A percentile compares a stretch with the other conserved stretches of the same genome.
These are phyloP conservation scores for Zygosaccharomyces pseudobailii DNA, from an alignment of 1,139 yeast genomes.

Conservation along the genomic window DNA sequence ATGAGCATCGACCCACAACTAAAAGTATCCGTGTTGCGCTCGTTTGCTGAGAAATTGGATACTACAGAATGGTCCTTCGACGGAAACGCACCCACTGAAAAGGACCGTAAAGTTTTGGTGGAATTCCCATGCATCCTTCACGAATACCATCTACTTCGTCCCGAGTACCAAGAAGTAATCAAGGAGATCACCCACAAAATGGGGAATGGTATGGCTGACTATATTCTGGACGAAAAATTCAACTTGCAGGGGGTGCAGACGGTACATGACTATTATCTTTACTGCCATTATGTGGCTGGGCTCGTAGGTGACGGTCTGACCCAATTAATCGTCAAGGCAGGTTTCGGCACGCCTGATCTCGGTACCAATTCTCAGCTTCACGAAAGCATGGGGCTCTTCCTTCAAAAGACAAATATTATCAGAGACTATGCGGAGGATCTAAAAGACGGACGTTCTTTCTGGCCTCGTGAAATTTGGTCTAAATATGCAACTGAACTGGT, in stretches of 20 bases:
- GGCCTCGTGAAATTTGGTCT: constrained; percentile 94
- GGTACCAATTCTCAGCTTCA: constrained; percentile 54
- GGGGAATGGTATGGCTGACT: constrained; percentile 99
- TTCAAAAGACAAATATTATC: constrained; percentile 92
- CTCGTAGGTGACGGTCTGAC: constrained; percentile 95
- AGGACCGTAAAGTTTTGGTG: constrained; percentile 72
- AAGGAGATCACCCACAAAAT: constrained; percentile 71
- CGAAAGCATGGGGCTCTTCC: constrained; percentile 89
- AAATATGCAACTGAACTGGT: constrained; percentile 64
- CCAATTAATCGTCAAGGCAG: constrained; percentile 65
- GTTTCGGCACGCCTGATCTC: constrained; percentile 52
- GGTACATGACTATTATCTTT: constrained; percentile 74
- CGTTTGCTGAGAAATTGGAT: constrained; percentile 59
- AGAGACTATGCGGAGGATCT: constrained; percentile 93
- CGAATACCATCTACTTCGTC: constrained; percentile 69
- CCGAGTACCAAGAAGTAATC: constrained; percentile 74
- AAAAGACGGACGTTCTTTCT: constrained; percentile 87
- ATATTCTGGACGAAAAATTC: constrained; percentile 72
- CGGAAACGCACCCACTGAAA: constrained; percentile 70
- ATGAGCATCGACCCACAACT: constrained; percentile 71
- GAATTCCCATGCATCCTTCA: constrained; percentile 65
- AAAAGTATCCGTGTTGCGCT: constrained; percentile 71
- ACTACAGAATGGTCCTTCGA: constrained; percentile 74
- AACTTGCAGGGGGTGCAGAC: constrained; percentile 76
- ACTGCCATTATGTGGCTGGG: constrained; percentile 97